Base-by-base conservation (phyloP, 441 rosid species). In the Pelargonium cotyledonis region DNA sequence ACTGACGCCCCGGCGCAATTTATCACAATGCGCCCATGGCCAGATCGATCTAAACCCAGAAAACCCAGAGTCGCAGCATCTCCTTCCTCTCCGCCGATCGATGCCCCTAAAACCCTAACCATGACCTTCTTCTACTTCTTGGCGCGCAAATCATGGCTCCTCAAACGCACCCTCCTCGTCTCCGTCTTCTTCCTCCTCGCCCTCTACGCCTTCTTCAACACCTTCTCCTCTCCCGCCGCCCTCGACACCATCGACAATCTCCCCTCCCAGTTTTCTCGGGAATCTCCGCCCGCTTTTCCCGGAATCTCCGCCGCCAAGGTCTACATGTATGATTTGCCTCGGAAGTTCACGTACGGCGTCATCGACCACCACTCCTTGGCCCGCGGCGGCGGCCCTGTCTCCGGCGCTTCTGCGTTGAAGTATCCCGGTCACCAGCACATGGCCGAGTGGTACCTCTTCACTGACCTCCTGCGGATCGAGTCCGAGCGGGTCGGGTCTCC, bases 401-500 rank as follows among this genome's bases (percentile, higher is more conserved):
- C 53, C 57, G 57, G 6, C 16, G 57, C 14, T 1, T 11, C 57
- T 0, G 53, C 53, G 4, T 18, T 49, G 18, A 49, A 49, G 57
- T 49, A 49, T 15, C 57, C 57, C 4, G 57, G 57, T 14, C 57
- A 49, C 57, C 57, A 49, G 57, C 57, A 49, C 57, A 49, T 49
- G 57, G 57, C 57, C 57, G 57, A 49, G 16, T 49, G 57, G 57
- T 49, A 8, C 75, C 80, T 94, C 21, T 94, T 83, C 76, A 76
- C 88, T 55, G 98, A 94, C 69, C 78, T 94, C 15, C 75, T 49
- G 67, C 83, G 82, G 0, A 86, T 87, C 68, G 84, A 83, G 3
- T 12, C 40, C 18, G 89, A 86, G 9, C 86, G 89, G 75, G 14
- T 79, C 55, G 90, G 85, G 16, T 91, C 95, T 19, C 86, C 93